Evolutionary conservation across 1,139 yeast genomes (phyloP).

Genomic region (Candida dubliniensis): DNA sequence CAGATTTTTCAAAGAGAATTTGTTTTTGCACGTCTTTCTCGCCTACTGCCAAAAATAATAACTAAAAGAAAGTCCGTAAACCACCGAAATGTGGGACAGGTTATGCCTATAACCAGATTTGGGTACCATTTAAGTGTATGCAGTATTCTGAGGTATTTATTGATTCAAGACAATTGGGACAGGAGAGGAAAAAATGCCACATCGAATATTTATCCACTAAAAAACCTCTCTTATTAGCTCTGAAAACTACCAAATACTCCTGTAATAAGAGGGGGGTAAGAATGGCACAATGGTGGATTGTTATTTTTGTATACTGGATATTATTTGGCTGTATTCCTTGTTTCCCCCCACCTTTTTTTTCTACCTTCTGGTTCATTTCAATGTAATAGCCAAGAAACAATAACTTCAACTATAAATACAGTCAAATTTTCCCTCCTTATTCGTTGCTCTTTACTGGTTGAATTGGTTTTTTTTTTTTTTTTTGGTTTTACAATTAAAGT

Average conservation of each 20-base stretch:
- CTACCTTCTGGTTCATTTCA: too few species aligned
- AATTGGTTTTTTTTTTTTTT: neutral
- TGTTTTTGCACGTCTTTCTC: neutral
- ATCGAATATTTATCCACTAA: neutral
- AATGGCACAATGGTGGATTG: too few species aligned
- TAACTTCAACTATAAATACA: conserved; percentile 6
- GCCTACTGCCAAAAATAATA: neutral
- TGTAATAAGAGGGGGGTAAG: too few species aligned
- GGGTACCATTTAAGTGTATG: too few species aligned
- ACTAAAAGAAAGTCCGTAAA: neutral
- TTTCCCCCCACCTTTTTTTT: too few species aligned
- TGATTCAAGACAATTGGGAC: neutral
- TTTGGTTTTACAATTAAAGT: neutral
- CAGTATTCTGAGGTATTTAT: neutral
- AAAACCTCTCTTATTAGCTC: too few species aligned
- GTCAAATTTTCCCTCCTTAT: conserved; percentile 1
- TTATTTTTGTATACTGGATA: too few species aligned
- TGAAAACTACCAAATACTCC: too few species aligned
- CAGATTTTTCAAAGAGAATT: neutral
- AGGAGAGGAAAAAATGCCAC: neutral
- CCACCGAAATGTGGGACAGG: conserved; percentile 1
- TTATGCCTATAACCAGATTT: neutral
- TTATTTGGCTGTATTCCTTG: too few species aligned
- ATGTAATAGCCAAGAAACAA: neutral
- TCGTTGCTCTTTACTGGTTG: neutral